Base-by-base conservation (phyloP, 1,284 basidiomycete genomes). In the Ceratobasidium sp. region DNA sequence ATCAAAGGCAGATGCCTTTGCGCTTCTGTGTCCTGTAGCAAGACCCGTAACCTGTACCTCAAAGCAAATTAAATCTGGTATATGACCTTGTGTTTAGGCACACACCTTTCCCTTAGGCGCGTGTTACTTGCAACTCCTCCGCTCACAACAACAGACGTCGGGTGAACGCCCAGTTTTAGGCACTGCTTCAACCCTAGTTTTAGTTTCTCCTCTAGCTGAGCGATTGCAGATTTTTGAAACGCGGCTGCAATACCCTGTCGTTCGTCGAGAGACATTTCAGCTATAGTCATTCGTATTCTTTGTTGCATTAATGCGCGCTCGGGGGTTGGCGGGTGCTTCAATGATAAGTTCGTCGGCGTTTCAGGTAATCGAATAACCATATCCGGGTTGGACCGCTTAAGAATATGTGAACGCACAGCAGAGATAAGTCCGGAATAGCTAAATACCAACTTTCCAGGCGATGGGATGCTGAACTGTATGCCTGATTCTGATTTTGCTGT, bases 121-220 rank as follows among this genome's bases (percentile, higher is more conserved):
- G 75, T 55, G 74, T 98, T 98, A 72, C 92, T 93, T 15, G 93
- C 95, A 0, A 98, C 95, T 1, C 95, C 95, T 0, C 95, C 95
- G 70, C 91, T 93, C 10, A 92, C 87, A 0, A 96, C 91, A 13
- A 98, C 74, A 72, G 86, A 80, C 20, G 77, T 74, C 45, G 91
- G 77, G 13, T 76, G 70, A 42, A 87, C 74, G 13, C 80, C 80
- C 22, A 80, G 73, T 69, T 67, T 10, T 55, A 72, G 71, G 71
- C 85, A 85, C 78, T 79, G 80, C n/a, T 79, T 74, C 56, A 95
- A 75, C 0, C 83, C 89, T 20, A 91, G 80, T 2, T 77, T 70
- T 2, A 96, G 78, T 78, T 96, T 97, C 55, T 87, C 84, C 72
- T 87, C 87, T 0, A 97, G 79, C 71, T 96, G 94, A 8, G 76